A percentile compares a stretch with the other conserved stretches of the same genome.
These are phyloP conservation scores for Aspergillus terreus DNA, from an alignment of 2,329 filamentous ascomycete genomes.

Conservation along the genomic window DNA sequence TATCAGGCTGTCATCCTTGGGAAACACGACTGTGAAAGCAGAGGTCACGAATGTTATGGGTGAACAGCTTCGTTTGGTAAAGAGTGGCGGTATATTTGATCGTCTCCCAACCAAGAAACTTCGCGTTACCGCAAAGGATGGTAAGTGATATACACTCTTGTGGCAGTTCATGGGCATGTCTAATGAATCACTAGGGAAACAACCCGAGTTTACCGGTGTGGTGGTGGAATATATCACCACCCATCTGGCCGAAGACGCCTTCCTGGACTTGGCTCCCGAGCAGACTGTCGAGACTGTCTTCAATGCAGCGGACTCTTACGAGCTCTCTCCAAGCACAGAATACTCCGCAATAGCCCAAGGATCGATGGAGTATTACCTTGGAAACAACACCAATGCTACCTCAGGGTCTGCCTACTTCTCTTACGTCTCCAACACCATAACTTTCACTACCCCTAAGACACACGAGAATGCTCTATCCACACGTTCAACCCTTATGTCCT, in stretches of 20 bases:
- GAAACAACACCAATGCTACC: slow-evolving; percentile 6
- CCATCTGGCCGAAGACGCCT: slow-evolving; percentile 10
- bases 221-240: slow-evolving; percentile 11
- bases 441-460: slow-evolving; percentile 6
- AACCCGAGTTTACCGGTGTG: slow-evolving; percentile 11
- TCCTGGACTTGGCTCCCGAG: slow-evolving; percentile 10
- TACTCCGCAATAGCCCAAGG: slow-evolving; percentile 12
- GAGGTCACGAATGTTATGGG: slow-evolving; percentile 9
- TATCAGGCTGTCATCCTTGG: slow-evolving; percentile 8
- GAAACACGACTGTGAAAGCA: slow-evolving; percentile 12
- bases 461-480: background rate
- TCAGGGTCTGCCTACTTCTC: background rate
- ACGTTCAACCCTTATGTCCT: slow-evolving; percentile 10
- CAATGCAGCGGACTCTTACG: slow-evolving; percentile 11
- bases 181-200: background rate
- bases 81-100: slow-evolving; percentile 12
- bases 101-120: slow-evolving; percentile 13
- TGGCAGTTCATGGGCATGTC: background rate
- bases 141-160: slow-evolving; percentile 1
- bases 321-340: slow-evolving; percentile 6
- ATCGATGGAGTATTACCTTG: slow-evolving; percentile 9
- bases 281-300: slow-evolving; percentile 13
- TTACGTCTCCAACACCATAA: slow-evolving; percentile 12
- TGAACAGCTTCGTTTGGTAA: slow-evolving; percentile 9
- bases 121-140: slow-evolving; percentile 4